Conservation (phyloP, 352 stramenopile genomes). For the Pythium graminicola region DNA sequence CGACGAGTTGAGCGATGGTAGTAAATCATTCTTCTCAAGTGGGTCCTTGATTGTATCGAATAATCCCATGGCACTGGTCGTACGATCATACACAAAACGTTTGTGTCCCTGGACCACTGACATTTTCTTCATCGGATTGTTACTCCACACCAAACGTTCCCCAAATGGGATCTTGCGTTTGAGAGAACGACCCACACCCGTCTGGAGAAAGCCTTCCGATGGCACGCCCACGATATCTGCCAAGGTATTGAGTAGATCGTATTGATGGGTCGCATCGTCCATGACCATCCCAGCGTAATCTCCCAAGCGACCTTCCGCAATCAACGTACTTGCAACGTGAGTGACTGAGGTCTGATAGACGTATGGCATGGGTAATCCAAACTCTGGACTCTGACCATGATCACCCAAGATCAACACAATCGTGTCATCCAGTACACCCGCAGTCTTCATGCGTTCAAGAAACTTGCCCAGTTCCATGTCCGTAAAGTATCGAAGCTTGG, state of each 20-base stretch:
- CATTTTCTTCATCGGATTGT: slow-evolving; percentile 52
- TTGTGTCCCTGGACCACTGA: slow-evolving; percentile 45
- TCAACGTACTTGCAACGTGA: slow-evolving; percentile 42
- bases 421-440: slow-evolving; percentile 52
- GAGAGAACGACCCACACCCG: slow-evolving; percentile 45
- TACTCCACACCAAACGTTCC: slow-evolving; percentile 39
- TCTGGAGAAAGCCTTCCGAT: slow-evolving; percentile 44
- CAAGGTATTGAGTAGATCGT: slow-evolving; percentile 61
- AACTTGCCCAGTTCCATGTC: slow-evolving; percentile 54
- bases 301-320: slow-evolving; percentile 9
- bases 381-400: slow-evolving; percentile 52
- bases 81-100: slow-evolving; percentile 50
- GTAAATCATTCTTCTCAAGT: slow-evolving; percentile 34
- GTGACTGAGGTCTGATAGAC: slow-evolving; percentile 41
- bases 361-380: slow-evolving; percentile 37
- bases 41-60: slow-evolving; percentile 47
- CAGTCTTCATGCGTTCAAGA: slow-evolving; percentile 28
- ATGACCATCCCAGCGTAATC: neutral
- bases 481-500: slow-evolving; percentile 60
- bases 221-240: slow-evolving; percentile 60
- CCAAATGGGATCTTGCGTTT: slow-evolving; percentile 34
- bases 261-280: slow-evolving; percentile 24
- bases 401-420: slow-evolving; percentile 62
- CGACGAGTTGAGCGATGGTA: neutral
- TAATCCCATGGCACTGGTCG: slow-evolving; percentile 37